phyloP scores from a whole-genome alignment of 1,284 basidiomycete species.

The Puccinia coronata region DNA sequence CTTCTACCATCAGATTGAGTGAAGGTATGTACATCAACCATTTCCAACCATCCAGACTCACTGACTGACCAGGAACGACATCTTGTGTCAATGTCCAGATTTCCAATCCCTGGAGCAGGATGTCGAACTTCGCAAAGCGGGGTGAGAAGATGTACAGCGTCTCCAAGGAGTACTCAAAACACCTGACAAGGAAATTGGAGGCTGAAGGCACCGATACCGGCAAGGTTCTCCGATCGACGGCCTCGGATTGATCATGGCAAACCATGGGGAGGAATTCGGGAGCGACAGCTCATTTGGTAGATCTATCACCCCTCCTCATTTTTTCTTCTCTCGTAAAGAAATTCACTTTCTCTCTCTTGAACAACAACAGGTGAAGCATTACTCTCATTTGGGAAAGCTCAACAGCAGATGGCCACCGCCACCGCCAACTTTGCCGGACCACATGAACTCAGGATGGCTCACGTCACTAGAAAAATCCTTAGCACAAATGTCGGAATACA shows the following conservation, averaged over 20 bases:
- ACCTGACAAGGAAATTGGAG: conserved; percentile 45
- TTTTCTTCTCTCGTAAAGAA: not conserved
- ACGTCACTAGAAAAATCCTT: conserved; percentile 46
- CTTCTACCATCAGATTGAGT: conserved; percentile 13
- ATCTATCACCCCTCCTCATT: not conserved
- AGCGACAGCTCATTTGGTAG: conserved; percentile 47
- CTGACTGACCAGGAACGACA: not conserved
- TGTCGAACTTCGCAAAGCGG: conserved; percentile 47
- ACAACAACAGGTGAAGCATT: conserved; percentile 38
- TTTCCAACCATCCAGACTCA: not conserved
- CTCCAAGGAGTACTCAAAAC: conserved; percentile 48
- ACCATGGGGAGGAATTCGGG: conserved; percentile 49
- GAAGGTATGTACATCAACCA: conserved; percentile 1
- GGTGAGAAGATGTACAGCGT: conserved; percentile 45
- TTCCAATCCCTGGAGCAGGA: conserved; percentile 49
- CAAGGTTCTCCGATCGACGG: conserved; percentile 50
- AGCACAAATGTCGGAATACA: conserved; percentile 49
- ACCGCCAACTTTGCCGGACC: conserved; percentile 44
- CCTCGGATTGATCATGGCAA: conserved; percentile 46
- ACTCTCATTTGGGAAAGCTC: conserved; percentile 40
- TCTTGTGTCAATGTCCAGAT: conserved; percentile 18
- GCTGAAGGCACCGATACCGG: conserved; percentile 48
- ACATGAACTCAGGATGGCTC: conserved; percentile 46
- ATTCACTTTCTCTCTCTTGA: not conserved
- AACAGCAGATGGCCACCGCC: conserved; percentile 42